phyloP scores from a whole-genome alignment of 2,329 filamentous ascomycete genomes.

The Phaeosphaeriaceae sp. region DNA sequence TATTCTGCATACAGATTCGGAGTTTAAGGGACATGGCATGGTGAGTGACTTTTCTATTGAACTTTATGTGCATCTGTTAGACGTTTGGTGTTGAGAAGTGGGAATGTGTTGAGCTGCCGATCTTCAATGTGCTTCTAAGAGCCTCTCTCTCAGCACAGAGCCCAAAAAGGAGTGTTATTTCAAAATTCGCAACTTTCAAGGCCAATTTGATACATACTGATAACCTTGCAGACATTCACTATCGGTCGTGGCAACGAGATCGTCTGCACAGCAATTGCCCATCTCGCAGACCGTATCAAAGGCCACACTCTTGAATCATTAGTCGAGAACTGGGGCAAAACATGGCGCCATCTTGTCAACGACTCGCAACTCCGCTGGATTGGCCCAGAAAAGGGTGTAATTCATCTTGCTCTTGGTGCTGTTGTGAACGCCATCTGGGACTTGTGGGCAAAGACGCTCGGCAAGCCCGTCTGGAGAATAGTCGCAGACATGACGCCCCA shows the following conservation, averaged over 20 bases:
- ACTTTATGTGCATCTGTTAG: background rate
- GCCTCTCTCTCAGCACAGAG: background rate
- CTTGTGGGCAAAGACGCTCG: constrained; percentile 86
- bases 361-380: constrained; percentile 94
- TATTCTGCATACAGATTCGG: constrained; percentile 81
- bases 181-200: background rate
- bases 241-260: constrained; percentile 92
- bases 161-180: background rate
- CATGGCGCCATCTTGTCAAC: constrained; percentile 89
- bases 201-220: background rate
- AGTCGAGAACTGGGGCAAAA: constrained; percentile 81
- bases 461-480: constrained; percentile 89
- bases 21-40: constrained; percentile 79
- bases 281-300: constrained; percentile 77
- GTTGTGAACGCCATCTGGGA: constrained; percentile 95
- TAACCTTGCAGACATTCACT: constrained; percentile 67
- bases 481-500: constrained; percentile 89
- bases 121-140: background rate
- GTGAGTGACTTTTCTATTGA: constrained; percentile 51
- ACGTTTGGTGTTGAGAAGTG: background rate
- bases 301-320: constrained; percentile 79
- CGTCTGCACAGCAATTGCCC: constrained; percentile 82
- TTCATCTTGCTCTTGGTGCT: constrained; percentile 87
- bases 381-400: constrained; percentile 91
- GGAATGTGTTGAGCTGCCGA: background rate